phyloP scores from a whole-genome alignment of 805 yeast genomes.

The Starmerella vaccinii region DNA sequence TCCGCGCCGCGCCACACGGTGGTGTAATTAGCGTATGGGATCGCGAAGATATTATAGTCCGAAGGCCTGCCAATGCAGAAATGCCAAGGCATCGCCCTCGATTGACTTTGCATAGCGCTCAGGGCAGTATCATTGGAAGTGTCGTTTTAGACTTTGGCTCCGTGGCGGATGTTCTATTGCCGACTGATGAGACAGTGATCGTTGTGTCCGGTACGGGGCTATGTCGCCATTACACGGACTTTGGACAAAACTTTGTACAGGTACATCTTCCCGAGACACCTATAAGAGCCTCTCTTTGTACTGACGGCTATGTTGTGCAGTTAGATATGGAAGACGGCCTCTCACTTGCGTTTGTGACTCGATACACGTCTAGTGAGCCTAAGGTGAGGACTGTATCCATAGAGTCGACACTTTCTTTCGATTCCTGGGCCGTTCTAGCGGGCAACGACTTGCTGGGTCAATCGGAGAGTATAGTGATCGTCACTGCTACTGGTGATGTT shows the following conservation, averaged over 20 bases:
- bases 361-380: conserved; percentile 1
- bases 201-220: conserved; percentile 45
- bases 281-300: not conserved
- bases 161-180: conserved; percentile 47
- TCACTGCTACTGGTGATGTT: not conserved
- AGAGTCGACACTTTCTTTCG: not conserved
- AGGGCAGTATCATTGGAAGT: conserved; percentile 27
- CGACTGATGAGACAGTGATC: conserved; percentile 43
- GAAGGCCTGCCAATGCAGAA: not conserved
- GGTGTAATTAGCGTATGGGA: conserved; percentile 43
- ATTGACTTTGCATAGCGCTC: conserved; percentile 28
- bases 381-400: not conserved
- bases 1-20: conserved; percentile 43
- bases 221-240: conserved; percentile 51
- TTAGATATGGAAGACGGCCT: not conserved
- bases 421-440: not conserved
- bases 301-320: conserved; percentile 3
- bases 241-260: conserved; percentile 51
- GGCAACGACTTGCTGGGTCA: not conserved
- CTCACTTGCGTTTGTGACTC: not conserved
- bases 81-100: conserved; percentile 9
- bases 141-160: conserved; percentile 39
- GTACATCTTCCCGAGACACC: conserved; percentile 4
- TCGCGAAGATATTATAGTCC: conserved; percentile 14
- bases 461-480: not conserved